These are phyloP conservation scores for Elongisporangium prolatum DNA, from an alignment of 352 stramenopile species.

Conservation along the genomic window DNA sequence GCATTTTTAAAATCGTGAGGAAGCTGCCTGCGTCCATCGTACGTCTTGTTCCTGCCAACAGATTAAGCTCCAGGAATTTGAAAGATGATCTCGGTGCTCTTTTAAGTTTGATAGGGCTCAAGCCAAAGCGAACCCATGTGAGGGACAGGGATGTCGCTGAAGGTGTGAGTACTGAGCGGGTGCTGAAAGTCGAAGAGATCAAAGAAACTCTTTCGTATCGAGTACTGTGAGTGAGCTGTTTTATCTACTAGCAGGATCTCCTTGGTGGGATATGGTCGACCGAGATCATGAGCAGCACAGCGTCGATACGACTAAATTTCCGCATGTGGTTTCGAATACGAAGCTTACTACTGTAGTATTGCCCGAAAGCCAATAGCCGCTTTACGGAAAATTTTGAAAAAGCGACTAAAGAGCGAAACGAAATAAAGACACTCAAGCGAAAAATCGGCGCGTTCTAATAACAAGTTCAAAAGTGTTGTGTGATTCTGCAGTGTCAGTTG, in stretches of 20 bases:
- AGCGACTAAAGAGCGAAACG: too few species aligned
- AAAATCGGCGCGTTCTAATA: too few species aligned
- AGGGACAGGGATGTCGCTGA: too few species aligned
- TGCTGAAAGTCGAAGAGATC: neutral
- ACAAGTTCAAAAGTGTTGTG: too few species aligned
- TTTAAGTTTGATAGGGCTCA: neutral
- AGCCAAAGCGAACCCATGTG: neutral
- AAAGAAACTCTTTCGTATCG: neutral
- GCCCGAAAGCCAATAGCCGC: neutral
- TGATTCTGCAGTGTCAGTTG: too few species aligned
- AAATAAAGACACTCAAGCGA: too few species aligned
- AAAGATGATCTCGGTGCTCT: neutral
- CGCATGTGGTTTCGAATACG: neutral
- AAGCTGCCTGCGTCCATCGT: neutral
- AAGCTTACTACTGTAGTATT: neutral
- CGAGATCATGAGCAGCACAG: too few species aligned
- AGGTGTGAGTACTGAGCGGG: too few species aligned
- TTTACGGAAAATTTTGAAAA: too few species aligned
- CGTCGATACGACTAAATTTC: neutral
- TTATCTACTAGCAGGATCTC: too few species aligned
- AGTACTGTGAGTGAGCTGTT: neutral
- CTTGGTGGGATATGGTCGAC: too few species aligned
- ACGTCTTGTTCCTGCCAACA: neutral
- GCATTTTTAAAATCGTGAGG: too few species aligned
- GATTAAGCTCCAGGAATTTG: neutral